A percentile compares a stretch with the other conserved stretches of the same genome.
These are phyloP conservation scores for Nectriaceae sp. DNA, from an alignment of 2,329 filamentous ascomycete species.

Conservation along the genomic window DNA sequence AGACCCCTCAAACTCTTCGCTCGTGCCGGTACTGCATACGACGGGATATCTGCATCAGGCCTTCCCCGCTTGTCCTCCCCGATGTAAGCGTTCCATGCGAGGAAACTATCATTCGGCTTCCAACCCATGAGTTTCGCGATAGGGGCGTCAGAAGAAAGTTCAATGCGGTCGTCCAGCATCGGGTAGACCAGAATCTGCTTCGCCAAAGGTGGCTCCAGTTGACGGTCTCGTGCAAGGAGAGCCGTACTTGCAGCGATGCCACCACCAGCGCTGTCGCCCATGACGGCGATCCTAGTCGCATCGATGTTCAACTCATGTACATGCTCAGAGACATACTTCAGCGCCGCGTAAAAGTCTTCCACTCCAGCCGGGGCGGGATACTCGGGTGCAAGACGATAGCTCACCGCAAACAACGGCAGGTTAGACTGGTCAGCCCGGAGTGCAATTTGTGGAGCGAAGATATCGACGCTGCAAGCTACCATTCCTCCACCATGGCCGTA, in stretches of 20 bases:
- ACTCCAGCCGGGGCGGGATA: slow-evolving; percentile 35
- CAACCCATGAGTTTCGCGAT: slow-evolving; percentile 13
- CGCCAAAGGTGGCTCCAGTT: slow-evolving; percentile 27
- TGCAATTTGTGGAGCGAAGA: slow-evolving; percentile 26
- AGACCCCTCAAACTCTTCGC: slow-evolving; percentile 29
- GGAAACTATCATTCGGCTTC: slow-evolving; percentile 18
- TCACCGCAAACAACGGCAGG: slow-evolving; percentile 38
- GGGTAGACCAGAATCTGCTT: slow-evolving; percentile 37
- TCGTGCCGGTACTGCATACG: slow-evolving; percentile 26
- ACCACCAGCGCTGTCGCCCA: slow-evolving; percentile 26
- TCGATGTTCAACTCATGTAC: slow-evolving; percentile 21
- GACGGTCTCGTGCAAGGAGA: slow-evolving; percentile 41
- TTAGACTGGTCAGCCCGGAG: slow-evolving; percentile 26
- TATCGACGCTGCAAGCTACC: slow-evolving; percentile 31
- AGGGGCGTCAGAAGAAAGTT: slow-evolving; percentile 4
- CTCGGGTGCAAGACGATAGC: slow-evolving; percentile 48
- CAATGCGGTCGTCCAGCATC: slow-evolving; percentile 35
- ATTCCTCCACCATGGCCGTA: slow-evolving; percentile 46
- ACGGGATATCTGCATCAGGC: slow-evolving; percentile 8
- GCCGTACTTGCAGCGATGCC: slow-evolving; percentile 27
- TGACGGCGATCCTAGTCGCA: slow-evolving; percentile 18
- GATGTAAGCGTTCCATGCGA: slow-evolving; percentile 25
- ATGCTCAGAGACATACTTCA: slow-evolving; percentile 28
- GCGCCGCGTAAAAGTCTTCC: slow-evolving; percentile 38
- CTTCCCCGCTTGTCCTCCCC: background rate